Evolutionary conservation across 148 eudicot genomes (phyloP).

Genomic region (Rhododendron ferrugineum): DNA sequence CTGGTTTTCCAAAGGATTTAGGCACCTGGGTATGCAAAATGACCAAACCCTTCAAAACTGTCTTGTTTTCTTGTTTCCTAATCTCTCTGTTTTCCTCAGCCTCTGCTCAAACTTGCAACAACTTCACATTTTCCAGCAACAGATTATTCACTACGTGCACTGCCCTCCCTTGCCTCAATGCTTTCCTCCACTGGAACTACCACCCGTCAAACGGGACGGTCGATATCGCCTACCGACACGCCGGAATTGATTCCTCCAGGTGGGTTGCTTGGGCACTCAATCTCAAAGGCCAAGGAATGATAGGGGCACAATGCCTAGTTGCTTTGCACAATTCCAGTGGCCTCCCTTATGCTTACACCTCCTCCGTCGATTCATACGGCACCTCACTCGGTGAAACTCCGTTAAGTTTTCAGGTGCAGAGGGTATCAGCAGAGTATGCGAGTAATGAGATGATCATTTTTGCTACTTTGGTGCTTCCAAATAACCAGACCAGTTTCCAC

Average conservation of each 20-base stretch:
- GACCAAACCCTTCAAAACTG: constrained; percentile 13
- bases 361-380: constrained; percentile 7
- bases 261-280: constrained; percentile 92
- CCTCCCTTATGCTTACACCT: constrained; percentile 42
- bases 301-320: constrained; percentile 60
- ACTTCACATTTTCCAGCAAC: constrained; percentile 41
- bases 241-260: constrained; percentile 28
- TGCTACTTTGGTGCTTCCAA: constrained; percentile 61
- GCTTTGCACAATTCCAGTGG: constrained; percentile 49
- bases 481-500: constrained; percentile 32
- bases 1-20: not conserved
- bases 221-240: constrained; percentile 59
- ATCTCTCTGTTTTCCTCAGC: constrained; percentile 13
- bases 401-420: constrained; percentile 48
- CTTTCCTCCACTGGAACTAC: constrained; percentile 65
- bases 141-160: constrained; percentile 33
- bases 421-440: constrained; percentile 27
- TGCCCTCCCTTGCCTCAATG: constrained; percentile 37
- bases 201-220: constrained; percentile 34
- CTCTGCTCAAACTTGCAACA: constrained; percentile 31
- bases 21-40: not conserved
- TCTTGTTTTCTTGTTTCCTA: constrained; percentile 21
- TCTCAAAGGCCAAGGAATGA: constrained; percentile 36
- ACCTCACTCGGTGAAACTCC: constrained; percentile 17
- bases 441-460: constrained; percentile 43